Base-by-base conservation (phyloP, 2,329 filamentous ascomycete genomes). In the Tolypocladium guangdongense region DNA sequence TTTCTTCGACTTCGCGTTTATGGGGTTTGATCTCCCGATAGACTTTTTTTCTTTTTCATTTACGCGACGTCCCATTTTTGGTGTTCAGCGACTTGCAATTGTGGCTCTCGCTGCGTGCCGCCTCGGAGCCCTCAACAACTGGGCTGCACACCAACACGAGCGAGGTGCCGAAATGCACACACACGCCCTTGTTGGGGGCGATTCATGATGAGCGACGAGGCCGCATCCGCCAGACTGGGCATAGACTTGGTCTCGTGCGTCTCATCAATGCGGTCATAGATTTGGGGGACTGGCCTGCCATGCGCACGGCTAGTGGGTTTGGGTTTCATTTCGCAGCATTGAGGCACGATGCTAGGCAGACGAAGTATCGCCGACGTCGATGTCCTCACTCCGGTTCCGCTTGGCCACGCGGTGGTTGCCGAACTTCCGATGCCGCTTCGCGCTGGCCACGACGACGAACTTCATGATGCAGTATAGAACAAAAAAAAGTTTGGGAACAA, bases 401-500 rank as follows among this genome's bases (percentile, higher is more conserved):
- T 46, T 46, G 43, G 27, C 27, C 7, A 30, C 7, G 8, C 37
- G 36, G 18, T 8, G 36, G 37, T 20, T 20, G 27, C 36, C 49
- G n/a, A 39, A 22, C 49, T 37, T 41, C 32, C 35, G 37, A 14
- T 18, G 52, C 33, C 8, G 27, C 24, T 35, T 36, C 24, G 46
- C 48, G 39, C 46, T 38, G 41, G 49, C 49, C n/a, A 52, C 52
- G 49, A 53, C 50, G 53, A 51, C 51, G 49, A 49, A 53, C 49
- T 49, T 54, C 11, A 57, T 55, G 55, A 56, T 54, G 48, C 55
- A 56, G 50, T 32, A 52, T 51, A 39, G 41, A 54, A 53, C 51
- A 58, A 50, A 36, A 27, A 59, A 57, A 60, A 62, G 61, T 62
- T 64, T 59, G 59, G 56, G 60, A 60, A 57, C 50, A 61, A 63